Evolutionary conservation across 1,284 basidiomycete species (phyloP).

Genomic region (Phylloboletellus chloephorus): DNA sequence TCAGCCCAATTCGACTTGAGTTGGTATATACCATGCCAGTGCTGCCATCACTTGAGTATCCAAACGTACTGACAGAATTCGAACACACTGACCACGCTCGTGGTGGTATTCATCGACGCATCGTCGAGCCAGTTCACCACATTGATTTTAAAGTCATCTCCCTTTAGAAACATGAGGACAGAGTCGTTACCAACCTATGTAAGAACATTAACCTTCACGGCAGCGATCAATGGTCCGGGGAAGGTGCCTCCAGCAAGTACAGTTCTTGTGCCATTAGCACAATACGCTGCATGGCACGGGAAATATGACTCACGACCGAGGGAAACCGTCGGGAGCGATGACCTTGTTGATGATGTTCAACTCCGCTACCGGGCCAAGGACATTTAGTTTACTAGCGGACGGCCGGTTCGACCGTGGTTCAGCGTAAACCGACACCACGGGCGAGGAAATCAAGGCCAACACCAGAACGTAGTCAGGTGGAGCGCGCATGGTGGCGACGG

Average conservation of each 20-base stretch:
- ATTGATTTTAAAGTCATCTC: constrained; percentile 29
- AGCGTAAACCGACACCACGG: constrained; percentile 2
- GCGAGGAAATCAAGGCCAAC: not conserved
- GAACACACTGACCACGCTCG: constrained; percentile 24
- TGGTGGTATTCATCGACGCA: constrained; percentile 28
- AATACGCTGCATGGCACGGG: not conserved
- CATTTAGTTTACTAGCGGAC: too few relatives aligned
- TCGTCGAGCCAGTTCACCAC: constrained; percentile 32
- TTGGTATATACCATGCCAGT: constrained; percentile 48
- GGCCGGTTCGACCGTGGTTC: not conserved
- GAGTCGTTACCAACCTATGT: not conserved
- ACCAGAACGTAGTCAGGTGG: not conserved
- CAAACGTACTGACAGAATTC: not conserved
- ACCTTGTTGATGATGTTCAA: constrained; percentile 23
- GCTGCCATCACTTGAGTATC: constrained; percentile 28
- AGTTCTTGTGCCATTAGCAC: constrained; percentile 8
- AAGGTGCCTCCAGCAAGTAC: constrained; percentile 25
- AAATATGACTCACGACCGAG: constrained; percentile 16
- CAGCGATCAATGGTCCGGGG: constrained; percentile 33
- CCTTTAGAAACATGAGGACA: constrained; percentile 19
- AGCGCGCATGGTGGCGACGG: constrained; percentile 11
- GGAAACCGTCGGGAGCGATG: constrained; percentile 26
- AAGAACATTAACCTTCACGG: constrained; percentile 22
- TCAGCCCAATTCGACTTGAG: constrained; percentile 36
- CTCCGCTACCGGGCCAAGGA: constrained; percentile 14